phyloP scores from a whole-genome alignment of 495 filamentous ascomycete species.

The Penicillium ucsense region DNA sequence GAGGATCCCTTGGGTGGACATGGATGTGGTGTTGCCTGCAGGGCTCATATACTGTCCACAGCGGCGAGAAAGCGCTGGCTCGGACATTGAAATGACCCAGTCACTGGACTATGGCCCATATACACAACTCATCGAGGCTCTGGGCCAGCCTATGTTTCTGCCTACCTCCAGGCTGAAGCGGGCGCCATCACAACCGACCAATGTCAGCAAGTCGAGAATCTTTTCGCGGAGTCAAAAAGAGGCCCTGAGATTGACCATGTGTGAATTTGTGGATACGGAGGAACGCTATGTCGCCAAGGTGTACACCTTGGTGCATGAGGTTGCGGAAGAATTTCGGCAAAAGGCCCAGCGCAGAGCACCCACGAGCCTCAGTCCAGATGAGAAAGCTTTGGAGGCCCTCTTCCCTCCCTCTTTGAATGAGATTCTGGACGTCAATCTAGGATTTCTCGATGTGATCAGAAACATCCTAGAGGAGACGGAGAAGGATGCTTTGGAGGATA shows the following conservation, averaged over 20 bases:
- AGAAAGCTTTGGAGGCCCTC: conserved; percentile 59
- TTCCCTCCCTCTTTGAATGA: conserved; percentile 71
- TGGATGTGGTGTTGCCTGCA: conserved; percentile 76
- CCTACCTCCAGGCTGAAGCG: conserved; percentile 81
- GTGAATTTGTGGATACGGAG: conserved; percentile 87
- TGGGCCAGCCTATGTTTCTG: conserved; percentile 76
- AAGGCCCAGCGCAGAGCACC: conserved; percentile 48
- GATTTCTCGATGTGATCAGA: conserved; percentile 65
- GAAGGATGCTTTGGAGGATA: conserved; percentile 61
- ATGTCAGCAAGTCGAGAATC: conserved; percentile 58
- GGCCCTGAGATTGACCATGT: conserved; percentile 76
- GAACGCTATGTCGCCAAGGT: conserved; percentile 85
- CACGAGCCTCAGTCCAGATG: conserved; percentile 61
- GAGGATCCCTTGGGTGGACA: conserved; percentile 69
- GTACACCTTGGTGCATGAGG: conserved; percentile 65
- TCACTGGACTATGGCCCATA: conserved; percentile 65
- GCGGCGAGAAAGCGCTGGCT: conserved; percentile 26
- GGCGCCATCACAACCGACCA: conserved; percentile 76
- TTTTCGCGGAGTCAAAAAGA: conserved; percentile 77
- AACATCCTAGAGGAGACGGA: conserved; percentile 75
- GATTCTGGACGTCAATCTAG: conserved; percentile 70
- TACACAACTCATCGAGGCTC: conserved; percentile 58
- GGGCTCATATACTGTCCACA: conserved; percentile 50
- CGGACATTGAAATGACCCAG: conserved; percentile 45
- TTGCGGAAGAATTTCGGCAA: conserved; percentile 62